Percentiles rank a stretch among this genome's conserved stretches.
These are phyloP conservation scores for Ceratocystiopsis sp. DNA, from an alignment of 2,329 filamentous ascomycete genomes.

Conservation along the genomic window DNA sequence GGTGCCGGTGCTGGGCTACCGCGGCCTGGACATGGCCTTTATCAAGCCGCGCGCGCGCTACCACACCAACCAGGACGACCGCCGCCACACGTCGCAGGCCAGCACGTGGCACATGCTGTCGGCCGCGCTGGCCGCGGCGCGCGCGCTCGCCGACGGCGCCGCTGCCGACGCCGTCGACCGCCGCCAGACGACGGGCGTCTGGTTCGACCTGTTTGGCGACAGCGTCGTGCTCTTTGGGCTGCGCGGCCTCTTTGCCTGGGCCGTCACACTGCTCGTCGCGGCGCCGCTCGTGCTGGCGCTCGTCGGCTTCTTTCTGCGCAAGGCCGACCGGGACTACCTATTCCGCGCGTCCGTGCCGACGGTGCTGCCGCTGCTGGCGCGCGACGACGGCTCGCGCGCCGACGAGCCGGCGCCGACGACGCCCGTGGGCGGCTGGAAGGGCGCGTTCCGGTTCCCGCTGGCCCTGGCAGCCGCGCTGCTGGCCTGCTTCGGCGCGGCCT, in stretches of 20 bases:
- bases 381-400: conserved; percentile 40
- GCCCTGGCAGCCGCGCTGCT: conserved; percentile 51
- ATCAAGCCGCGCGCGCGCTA: conserved; percentile 74
- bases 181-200: conserved; percentile 52
- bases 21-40: conserved; percentile 85
- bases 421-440: conserved; percentile 56
- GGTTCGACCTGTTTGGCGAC: conserved; percentile 83
- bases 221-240: conserved; percentile 64
- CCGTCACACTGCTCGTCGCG: conserved; percentile 64
- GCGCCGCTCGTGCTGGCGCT: conserved; percentile 57
- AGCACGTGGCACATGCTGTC: conserved; percentile 93
- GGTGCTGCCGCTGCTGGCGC: conserved; percentile 22
- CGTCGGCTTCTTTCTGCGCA: conserved; percentile 50
- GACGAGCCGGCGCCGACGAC: conserved; percentile 21
- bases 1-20: conserved; percentile 56
- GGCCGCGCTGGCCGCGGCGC: conserved; percentile 57
- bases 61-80: conserved; percentile 80
- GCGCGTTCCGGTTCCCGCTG: conserved; percentile 70
- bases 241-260: conserved; percentile 74
- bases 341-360: conserved; percentile 39
- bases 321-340: conserved; percentile 71
- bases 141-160: conserved; percentile 45
- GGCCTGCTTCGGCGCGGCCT: conserved; percentile 54
- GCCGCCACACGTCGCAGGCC: conserved; percentile 52
- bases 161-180: conserved; percentile 53